Percentiles rank a stretch among this genome's conserved stretches.
Conservation (phyloP, 192 early-diverging fungal species). For the Coemansia sp. region DNA sequence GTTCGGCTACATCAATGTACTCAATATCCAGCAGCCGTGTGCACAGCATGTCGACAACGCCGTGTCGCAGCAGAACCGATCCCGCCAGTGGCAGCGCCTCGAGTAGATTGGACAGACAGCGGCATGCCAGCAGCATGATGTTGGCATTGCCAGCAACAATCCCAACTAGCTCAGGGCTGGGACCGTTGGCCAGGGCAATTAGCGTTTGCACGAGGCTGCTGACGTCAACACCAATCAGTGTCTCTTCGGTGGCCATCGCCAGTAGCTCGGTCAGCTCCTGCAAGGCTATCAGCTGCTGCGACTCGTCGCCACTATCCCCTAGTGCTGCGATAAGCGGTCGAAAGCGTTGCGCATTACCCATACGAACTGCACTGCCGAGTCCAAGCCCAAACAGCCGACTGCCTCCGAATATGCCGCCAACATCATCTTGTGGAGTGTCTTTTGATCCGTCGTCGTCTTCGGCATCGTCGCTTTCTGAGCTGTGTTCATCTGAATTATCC, state of each 20-base stretch:
- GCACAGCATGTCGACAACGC: constrained; percentile 69
- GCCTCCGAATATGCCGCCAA: background rate
- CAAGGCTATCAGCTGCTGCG: constrained; percentile 76
- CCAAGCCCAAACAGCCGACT: constrained; percentile 16
- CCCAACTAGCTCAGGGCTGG: constrained; percentile 35
- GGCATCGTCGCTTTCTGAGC: background rate
- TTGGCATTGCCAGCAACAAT: constrained; percentile 58
- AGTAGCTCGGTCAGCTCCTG: constrained; percentile 81
- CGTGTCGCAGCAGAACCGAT: constrained; percentile 64
- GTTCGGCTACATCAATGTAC: constrained; percentile 92
- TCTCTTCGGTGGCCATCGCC: constrained; percentile 75
- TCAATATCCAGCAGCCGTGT: constrained; percentile 80
- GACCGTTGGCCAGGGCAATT: constrained; percentile 61
- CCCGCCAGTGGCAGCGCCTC: constrained; percentile 79
- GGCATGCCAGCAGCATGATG: constrained; percentile 84
- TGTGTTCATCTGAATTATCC: background rate
- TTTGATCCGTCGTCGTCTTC: background rate
- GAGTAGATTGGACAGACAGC: constrained; percentile 86
- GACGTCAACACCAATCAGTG: constrained; percentile 62
- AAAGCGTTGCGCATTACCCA: constrained; percentile 50
- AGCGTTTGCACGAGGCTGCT: constrained; percentile 69
- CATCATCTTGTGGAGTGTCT: background rate
- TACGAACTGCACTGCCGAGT: constrained; percentile 18
- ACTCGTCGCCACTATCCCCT: constrained; percentile 58
- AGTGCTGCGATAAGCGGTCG: constrained; percentile 63